Evolutionary conservation across 2,329 filamentous ascomycete genomes (phyloP), one percentile per base, ranked within the genome.

Genomic region (Elsinoe arachidis): DNA sequence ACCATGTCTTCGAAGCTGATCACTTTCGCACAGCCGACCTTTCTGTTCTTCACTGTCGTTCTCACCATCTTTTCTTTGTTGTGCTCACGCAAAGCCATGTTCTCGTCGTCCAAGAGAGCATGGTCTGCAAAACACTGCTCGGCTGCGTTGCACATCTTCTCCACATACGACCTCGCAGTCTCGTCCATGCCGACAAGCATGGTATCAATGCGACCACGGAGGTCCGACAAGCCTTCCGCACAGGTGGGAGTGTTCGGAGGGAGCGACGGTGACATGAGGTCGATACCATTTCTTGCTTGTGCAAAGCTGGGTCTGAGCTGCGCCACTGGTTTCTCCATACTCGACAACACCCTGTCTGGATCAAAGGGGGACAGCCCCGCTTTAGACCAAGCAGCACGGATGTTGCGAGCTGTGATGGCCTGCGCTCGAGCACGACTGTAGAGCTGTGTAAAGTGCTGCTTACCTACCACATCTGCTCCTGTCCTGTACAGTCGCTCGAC

Each of bases 401-500:
- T 62, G 57, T 53, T n/a, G n/a, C n/a, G n/a, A n/a, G n/a, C n/a
- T n/a, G n/a, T n/a, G n/a, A n/a, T n/a, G n/a, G n/a, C n/a, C n/a
- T n/a, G n/a, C n/a, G n/a, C 38, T 43, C 38, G 9, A 6, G 65
- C 66, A 52, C 59, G 63, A 19, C 51, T 63, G 39, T 66, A 68
- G 1, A 67, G 59, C 19, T 15, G 56, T 1, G 60, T 62, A 43
- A 62, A 62, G 52, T 60, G 60, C 30, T 60, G 37, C 49, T 60
- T 60, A 23, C 54, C 54, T 38, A 61, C 53, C 38, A 54, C 55
- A 9, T 30, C 34, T 2, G 55, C 56, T 11, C 55, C 54, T 55
- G 47, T 43, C 15, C 61, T 53, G 2, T 60, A 15, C 19, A 62
- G 34, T 17, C 54, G 21, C 17, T 61, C 55, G 0, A 62, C 59